Evolutionary conservation across 345 rosid species (phyloP), one percentile per base, ranked within the genome.

Genomic region (Eucalyptus erythrocorys): DNA sequence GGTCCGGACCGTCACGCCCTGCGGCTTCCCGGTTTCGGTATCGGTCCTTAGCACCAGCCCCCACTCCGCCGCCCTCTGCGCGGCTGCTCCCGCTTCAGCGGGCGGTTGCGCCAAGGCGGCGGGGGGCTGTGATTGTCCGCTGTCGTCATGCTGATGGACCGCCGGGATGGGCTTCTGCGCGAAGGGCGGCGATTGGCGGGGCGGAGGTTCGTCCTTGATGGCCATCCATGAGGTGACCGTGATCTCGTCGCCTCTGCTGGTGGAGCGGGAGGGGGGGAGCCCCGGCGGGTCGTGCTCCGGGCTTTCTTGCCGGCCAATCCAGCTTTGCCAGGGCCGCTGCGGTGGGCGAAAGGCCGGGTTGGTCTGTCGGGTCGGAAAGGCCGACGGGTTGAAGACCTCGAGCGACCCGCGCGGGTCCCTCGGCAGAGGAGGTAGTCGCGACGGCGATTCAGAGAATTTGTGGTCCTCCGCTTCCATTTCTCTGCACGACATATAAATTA

Each of bases 61-160:
- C 99, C 99, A 97, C 92, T 97, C 99, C 7, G 99, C 99, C 17
- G 99, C 99, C 79, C 99, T 94, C 89, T 96, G 94, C 48, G 94
- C 96, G 3, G 98, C 99, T 34, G 90, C 91, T 8, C 95, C 97
- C 5, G 89, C 89, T 37, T 92, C 97, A 5, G 24, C 32, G 22
- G 51, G 81, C 16, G 89, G 19, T 81, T 92, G 88, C 88, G 87
- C 79, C n/a, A 89, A 53, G 11, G 90, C 45, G 21, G 51, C 42
- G 42, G 43, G 6, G 7, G 51, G 12, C 66, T n/a, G 47, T 14
- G 45, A 50, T 34, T 21, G 30, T 32, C 88, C 48, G 24, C 90
- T n/a, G 87, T 76, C 84, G 30, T 76, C 84, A 76, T 76, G 84
- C 47, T 76, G 84, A 76, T 22, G 80, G 89, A 45, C 68, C 24